Conservation (phyloP, 2,329 filamentous ascomycete species). For the Trichoderma brevicompactum region DNA sequence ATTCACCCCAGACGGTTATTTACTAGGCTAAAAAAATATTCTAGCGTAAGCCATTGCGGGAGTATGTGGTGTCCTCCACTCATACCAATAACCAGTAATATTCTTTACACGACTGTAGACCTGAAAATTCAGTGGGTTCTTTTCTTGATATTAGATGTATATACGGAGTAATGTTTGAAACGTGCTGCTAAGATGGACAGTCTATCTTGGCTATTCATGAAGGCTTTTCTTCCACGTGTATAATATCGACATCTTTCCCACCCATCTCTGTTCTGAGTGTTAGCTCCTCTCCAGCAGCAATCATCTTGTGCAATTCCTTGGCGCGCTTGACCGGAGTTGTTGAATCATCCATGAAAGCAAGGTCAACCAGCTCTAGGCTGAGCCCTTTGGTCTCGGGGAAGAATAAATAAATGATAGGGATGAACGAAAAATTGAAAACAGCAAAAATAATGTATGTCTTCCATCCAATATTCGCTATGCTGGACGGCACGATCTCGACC, state of each 20-base stretch:
- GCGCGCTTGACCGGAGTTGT: conserved; percentile 20
- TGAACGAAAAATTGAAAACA: conserved; percentile 37
- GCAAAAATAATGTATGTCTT: conserved; percentile 40
- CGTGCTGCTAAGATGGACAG: too few relatives aligned
- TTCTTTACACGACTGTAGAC: too few relatives aligned
- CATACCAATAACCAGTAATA: too few relatives aligned
- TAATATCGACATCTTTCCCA: not conserved
- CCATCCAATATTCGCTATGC: conserved; percentile 36
- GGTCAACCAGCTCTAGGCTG: conserved; percentile 50
- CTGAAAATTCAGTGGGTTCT: too few relatives aligned
- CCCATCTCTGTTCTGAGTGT: conserved; percentile 11
- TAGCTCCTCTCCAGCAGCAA: conserved; percentile 12
- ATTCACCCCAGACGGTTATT: too few relatives aligned
- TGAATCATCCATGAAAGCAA: conserved; percentile 34
- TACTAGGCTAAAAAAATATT: too few relatives aligned
- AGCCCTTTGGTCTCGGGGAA: conserved; percentile 41
- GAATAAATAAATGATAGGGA: conserved; percentile 39
- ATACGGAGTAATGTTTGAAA: too few relatives aligned
- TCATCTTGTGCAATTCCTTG: conserved; percentile 21
- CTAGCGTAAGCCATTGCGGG: too few relatives aligned
- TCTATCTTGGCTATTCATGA: not conserved
- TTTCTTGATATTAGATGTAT: too few relatives aligned
- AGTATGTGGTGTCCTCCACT: too few relatives aligned
- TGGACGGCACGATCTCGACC: conserved; percentile 32
- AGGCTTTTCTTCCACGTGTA: conserved; percentile 8